Conservation (phyloP, 768 basidiomycete genomes). For the Boletus speciosus region DNA sequence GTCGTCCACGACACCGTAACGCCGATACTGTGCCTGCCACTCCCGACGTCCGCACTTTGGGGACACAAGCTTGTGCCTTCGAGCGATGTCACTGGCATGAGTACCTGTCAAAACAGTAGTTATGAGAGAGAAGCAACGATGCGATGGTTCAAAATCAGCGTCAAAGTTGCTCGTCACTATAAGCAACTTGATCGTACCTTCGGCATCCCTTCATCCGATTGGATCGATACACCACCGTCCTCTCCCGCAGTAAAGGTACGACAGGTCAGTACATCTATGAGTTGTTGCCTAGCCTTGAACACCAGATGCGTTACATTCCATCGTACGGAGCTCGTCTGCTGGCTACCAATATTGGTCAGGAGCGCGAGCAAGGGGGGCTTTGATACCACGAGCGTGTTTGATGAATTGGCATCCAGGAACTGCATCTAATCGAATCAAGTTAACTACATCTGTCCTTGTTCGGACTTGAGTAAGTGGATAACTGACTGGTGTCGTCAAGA, state of each 20-base stretch:
- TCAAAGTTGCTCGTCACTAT: not conserved
- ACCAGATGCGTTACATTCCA: constrained; percentile 45
- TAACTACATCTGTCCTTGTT: not conserved
- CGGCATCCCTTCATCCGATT: constrained; percentile 44
- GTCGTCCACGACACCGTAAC: constrained; percentile 6
- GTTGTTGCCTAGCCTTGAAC: constrained; percentile 38
- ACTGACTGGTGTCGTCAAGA: constrained; percentile 46
- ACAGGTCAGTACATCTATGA: constrained; percentile 57
- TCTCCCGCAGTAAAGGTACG: constrained; percentile 33
- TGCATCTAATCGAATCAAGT: constrained; percentile 36
- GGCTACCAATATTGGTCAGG: constrained; percentile 50
- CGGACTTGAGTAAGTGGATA: not conserved
- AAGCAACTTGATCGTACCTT: constrained; percentile 28
- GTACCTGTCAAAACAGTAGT: constrained; percentile 24
- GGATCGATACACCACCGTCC: constrained; percentile 40
- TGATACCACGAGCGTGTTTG: constrained; percentile 44
- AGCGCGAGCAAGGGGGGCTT: constrained; percentile 57
- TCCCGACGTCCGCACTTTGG: constrained; percentile 6
- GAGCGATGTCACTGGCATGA: constrained; percentile 33
- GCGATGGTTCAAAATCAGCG: not conserved
- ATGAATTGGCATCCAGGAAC: constrained; percentile 40
- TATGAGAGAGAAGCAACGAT: not conserved
- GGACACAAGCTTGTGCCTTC: constrained; percentile 19
- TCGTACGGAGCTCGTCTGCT: constrained; percentile 27
- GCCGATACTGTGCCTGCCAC: not conserved